Conservation (phyloP, 2,329 filamentous ascomycete species). For the Fusarium drepaniforme region DNA sequence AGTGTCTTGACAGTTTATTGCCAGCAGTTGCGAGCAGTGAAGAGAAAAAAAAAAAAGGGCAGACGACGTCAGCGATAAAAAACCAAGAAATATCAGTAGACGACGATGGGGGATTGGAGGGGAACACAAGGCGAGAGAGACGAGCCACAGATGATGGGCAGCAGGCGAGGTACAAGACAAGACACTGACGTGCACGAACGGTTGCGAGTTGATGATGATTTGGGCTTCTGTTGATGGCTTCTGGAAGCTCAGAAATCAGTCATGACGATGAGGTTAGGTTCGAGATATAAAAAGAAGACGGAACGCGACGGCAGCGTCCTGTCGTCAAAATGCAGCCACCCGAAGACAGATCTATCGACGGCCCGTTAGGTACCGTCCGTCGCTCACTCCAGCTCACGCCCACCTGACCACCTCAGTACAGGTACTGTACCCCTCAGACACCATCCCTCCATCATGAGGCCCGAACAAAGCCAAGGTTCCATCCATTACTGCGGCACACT, state of each 20-base stretch:
- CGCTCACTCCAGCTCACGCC: conserved; percentile 18
- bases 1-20: conserved; percentile 17
- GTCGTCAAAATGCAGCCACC: conserved; percentile 35
- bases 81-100: neutral
- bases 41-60: neutral
- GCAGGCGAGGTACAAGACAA: neutral
- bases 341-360: conserved; percentile 18
- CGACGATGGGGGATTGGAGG: neutral
- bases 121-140: conserved; percentile 14
- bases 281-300: conserved; percentile 10
- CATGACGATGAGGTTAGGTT: conserved; percentile 4
- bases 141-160: neutral
- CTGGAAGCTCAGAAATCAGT: conserved; percentile 3
- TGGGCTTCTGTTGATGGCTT: conserved; percentile 13
- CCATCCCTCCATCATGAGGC: conserved; percentile 13
- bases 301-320: neutral
- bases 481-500: conserved; percentile 5
- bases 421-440: neutral
- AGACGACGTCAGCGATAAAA: conserved; percentile 7
- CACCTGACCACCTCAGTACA: conserved; percentile 33
- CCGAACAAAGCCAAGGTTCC: conserved; percentile 21
- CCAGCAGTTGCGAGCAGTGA: conserved; percentile 17
- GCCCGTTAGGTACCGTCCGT: conserved; percentile 4
- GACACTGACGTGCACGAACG: neutral
- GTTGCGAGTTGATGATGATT: neutral